These are phyloP conservation scores for Fusarium albidum DNA, from an alignment of 2,329 filamentous ascomycete genomes.

Conservation along the genomic window DNA sequence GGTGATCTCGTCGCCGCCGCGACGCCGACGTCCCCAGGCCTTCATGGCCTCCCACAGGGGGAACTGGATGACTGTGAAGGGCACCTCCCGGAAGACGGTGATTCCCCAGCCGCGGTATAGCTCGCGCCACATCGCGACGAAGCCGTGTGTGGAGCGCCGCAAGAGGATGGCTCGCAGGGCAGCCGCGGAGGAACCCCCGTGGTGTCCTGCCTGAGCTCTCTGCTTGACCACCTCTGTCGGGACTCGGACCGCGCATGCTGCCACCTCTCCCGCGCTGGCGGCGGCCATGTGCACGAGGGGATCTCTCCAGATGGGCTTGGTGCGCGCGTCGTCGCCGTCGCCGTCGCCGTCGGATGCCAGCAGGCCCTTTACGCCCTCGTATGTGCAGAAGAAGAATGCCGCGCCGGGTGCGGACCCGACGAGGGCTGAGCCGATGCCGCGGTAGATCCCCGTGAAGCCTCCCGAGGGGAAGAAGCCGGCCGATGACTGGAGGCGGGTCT, in stretches of 20 bases:
- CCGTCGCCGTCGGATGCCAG: slow-evolving; percentile 48
- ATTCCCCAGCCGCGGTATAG: slow-evolving; percentile 92
- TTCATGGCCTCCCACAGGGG: slow-evolving; percentile 97
- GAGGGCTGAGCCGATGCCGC: slow-evolving; percentile 86
- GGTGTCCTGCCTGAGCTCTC: slow-evolving; percentile 87
- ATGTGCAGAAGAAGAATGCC: slow-evolving; percentile 96
- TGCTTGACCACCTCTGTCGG: slow-evolving; percentile 98
- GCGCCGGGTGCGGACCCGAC: slow-evolving; percentile 93
- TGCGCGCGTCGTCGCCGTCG: slow-evolving; percentile 37
- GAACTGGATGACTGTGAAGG: slow-evolving; percentile 97
- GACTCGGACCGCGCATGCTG: slow-evolving; percentile 90
- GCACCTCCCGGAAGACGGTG: slow-evolving; percentile 94
- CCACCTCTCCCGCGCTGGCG: slow-evolving; percentile 86
- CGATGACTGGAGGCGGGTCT: slow-evolving; percentile 92
- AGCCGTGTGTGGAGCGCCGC: slow-evolving; percentile 51
- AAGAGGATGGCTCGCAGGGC: slow-evolving; percentile 76
- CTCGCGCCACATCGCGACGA: slow-evolving; percentile 75
- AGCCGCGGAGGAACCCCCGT: slow-evolving; percentile 72
- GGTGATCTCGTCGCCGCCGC: slow-evolving; percentile 58
- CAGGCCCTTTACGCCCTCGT: slow-evolving; percentile 76
- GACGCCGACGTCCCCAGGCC: slow-evolving; percentile 64
- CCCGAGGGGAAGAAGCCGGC: slow-evolving; percentile 81
- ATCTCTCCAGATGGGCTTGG: slow-evolving; percentile 35
- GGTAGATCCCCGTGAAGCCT: slow-evolving; percentile 92
- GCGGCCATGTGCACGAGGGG: slow-evolving; percentile 79